Evolutionary conservation across 257 asterid species (phyloP).

Genomic region (Fraxinus anomala): DNA sequence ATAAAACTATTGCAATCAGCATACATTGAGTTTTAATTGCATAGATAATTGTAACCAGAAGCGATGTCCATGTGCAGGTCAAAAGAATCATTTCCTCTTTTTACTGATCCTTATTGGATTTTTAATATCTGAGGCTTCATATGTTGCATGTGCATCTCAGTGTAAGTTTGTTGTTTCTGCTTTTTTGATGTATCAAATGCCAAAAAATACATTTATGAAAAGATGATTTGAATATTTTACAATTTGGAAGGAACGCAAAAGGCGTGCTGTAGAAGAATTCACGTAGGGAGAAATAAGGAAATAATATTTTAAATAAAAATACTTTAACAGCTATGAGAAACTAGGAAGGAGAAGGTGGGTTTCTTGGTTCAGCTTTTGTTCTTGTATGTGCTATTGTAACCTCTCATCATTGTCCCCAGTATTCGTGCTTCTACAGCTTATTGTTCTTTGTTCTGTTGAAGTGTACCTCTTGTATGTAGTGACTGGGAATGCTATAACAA

Average conservation of each 20-base stretch:
- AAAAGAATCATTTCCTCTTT: conserved; percentile 48
- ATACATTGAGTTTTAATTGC: conserved; percentile 1
- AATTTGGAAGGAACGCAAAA: neutral
- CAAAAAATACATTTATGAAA: neutral
- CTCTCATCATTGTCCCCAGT: too few species aligned
- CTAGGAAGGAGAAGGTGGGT: neutral
- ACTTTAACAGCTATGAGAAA: neutral
- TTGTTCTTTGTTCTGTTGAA: neutral
- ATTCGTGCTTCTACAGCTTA: neutral
- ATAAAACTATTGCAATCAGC: neutral
- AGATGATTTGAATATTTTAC: neutral
- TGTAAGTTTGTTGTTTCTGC: conserved; percentile 40
- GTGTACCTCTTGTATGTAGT: neutral
- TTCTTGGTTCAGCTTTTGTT: neutral
- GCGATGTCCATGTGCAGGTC: conserved; percentile 41
- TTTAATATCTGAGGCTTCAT: conserved; percentile 46
- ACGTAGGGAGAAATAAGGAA: neutral
- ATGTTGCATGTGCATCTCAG: conserved; percentile 38
- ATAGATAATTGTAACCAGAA: conserved; percentile 2
- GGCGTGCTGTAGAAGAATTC: neutral
- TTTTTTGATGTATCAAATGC: neutral
- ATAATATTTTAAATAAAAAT: too few species aligned
- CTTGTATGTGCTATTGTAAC: neutral
- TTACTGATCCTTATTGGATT: conserved; percentile 43
- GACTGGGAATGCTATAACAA: neutral